Percentiles rank a stretch among this genome's conserved stretches.
These are phyloP conservation scores for Periglandula ipomoeae DNA, from an alignment of 2,329 filamentous ascomycete species.

Conservation along the genomic window DNA sequence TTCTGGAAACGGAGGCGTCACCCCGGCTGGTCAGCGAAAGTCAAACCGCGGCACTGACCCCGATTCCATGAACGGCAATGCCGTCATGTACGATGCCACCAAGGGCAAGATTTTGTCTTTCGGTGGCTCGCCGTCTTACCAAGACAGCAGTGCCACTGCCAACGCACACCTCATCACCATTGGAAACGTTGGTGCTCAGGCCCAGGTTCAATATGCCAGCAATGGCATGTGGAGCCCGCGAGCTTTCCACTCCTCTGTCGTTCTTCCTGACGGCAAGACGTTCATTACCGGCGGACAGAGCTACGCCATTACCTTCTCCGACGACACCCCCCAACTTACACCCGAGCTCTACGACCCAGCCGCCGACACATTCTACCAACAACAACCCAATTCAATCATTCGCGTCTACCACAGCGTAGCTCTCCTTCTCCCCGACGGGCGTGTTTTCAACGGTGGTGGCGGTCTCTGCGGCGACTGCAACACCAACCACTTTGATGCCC, in stretches of 20 bases:
- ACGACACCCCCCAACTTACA: conserved; percentile 28
- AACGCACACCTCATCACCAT: conserved; percentile 32
- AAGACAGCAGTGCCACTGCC: conserved; percentile 29
- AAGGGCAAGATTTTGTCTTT: conserved; percentile 45
- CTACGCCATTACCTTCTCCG: conserved; percentile 33
- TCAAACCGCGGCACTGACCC: conserved; percentile 27
- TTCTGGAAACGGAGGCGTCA: conserved; percentile 28
- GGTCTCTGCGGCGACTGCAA: conserved; percentile 39
- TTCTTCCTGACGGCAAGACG: conserved; percentile 38
- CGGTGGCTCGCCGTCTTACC: conserved; percentile 40
- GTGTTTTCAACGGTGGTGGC: conserved; percentile 41
- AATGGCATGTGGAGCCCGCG: conserved; percentile 27
- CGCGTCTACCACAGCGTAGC: conserved; percentile 42
- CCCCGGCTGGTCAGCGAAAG: conserved; percentile 27
- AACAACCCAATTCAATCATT: conserved; percentile 28
- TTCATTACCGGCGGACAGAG: conserved; percentile 39
- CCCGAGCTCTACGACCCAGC: conserved; percentile 38
- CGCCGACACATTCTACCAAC: conserved; percentile 27
- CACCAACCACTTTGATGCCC: conserved; percentile 42
- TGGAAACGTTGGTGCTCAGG: conserved; percentile 10
- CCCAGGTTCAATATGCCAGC: conserved; percentile 7
- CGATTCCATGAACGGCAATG: conserved; percentile 44
- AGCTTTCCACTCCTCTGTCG: conserved; percentile 35
- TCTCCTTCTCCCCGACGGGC: conserved; percentile 40
- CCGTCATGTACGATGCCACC: conserved; percentile 50